Evolutionary conservation across 2,329 filamentous ascomycete genomes (phyloP), one percentile per base, ranked within the genome.

Genomic region (Xylariaceae sp.): DNA sequence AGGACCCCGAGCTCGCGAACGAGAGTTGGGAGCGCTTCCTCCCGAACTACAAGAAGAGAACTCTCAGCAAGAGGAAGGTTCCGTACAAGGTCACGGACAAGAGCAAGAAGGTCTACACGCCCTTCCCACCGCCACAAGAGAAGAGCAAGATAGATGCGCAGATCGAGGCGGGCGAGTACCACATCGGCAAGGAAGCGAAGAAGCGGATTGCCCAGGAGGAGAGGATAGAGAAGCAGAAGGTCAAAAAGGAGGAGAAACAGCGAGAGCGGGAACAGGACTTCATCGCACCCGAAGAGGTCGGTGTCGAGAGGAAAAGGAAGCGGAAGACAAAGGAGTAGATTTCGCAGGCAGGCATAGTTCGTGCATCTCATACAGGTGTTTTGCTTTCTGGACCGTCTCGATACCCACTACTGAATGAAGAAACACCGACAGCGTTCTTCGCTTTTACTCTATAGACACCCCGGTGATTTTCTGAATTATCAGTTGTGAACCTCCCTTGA

Each of bases 71-170:
- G 79, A 84, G 95, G 64, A 85, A 86, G 65, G 86, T 88, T 66
- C 96, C 95, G 0, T 85, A 85, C 80, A 91, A 90, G 70, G 87
- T 99, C 71, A 91, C 85, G 51, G 93, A 99, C 80, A 99, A 99
- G 83, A 76, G 80, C 71, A 96, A 93, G 84, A 98, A 96, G 83
- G 76, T 81, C 12, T 99, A 97, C 81, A 99, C 96, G 63, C 93
- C 95, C 9, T 99, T 99, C 87, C 95, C 95, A 47, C 95, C 95
- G 6, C 85, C 92, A 43, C 92, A 93, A 64, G 93, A 99, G 82
- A 96, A 96, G 90, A 97, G 93, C 85, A 99, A 98, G 85, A 85
- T 99, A 67, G 95, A 99, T 76, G 77, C 92, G 75, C 93, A 99
- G 82, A 96, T 99, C 79, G 95, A 99, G 81, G 93, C 86, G 67